Percentiles rank a stretch among this genome's conserved stretches.
Evolutionary conservation across 2,329 filamentous ascomycete genomes (phyloP).

Genomic region (Chaetomium globosum): DNA sequence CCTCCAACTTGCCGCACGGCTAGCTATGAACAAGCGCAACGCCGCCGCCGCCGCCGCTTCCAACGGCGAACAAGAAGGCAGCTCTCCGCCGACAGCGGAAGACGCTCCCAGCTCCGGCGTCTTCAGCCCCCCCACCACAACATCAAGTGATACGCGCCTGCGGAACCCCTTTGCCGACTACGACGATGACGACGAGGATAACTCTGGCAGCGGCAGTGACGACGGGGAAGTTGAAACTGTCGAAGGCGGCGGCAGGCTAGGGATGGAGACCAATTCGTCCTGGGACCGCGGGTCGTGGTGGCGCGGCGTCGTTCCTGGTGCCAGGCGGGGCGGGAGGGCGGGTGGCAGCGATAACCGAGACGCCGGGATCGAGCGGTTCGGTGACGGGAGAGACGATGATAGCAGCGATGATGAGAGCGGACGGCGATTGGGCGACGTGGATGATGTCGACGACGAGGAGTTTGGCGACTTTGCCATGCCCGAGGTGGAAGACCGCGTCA

Average conservation of each 20-base stretch:
- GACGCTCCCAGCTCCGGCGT: slow-evolving; percentile 34
- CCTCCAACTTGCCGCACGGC: slow-evolving; percentile 83
- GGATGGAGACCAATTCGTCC: slow-evolving; percentile 8
- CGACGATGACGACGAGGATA: slow-evolving; percentile 52
- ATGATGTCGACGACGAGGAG: slow-evolving; percentile 64
- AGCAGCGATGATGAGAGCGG: slow-evolving; percentile 47
- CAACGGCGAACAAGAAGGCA: slow-evolving; percentile 47
- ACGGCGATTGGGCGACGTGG: slow-evolving; percentile 51
- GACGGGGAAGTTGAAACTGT: slow-evolving; percentile 43
- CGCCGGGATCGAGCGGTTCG: slow-evolving; percentile 39
- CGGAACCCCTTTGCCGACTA: slow-evolving; percentile 61
- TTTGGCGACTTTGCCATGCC: slow-evolving; percentile 71
- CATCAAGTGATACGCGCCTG: slow-evolving; percentile 39
- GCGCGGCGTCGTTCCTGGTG: slow-evolving; percentile 41
- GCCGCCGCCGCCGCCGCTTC: slow-evolving; percentile 47
- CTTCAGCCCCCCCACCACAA: slow-evolving; percentile 32
- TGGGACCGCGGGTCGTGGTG: slow-evolving; percentile 46
- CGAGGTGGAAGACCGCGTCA: slow-evolving; percentile 47
- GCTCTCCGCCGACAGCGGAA: slow-evolving; percentile 40
- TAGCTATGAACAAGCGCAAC: slow-evolving; percentile 72
- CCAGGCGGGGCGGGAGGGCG: slow-evolving; percentile 22
- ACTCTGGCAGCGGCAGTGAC: slow-evolving; percentile 55
- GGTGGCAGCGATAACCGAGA: slow-evolving; percentile 27
- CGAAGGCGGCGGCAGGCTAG: slow-evolving; percentile 42
- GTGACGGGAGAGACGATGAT: slow-evolving; percentile 44